phyloP scores from a whole-genome alignment of 2,329 filamentous ascomycete genomes.

The Fusarium musae region DNA sequence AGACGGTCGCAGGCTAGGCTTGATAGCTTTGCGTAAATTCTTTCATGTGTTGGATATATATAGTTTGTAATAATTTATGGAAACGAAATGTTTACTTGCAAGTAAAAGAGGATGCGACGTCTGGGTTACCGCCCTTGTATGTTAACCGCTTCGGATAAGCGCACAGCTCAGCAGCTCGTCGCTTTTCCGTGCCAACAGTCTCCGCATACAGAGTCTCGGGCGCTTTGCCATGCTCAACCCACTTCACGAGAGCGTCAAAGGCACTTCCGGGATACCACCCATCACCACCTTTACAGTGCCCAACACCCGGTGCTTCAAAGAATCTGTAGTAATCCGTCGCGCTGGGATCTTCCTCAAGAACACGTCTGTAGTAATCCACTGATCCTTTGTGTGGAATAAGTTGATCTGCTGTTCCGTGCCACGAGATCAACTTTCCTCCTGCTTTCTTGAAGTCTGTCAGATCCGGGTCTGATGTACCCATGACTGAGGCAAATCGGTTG shows the following conservation, averaged over 20 bases:
- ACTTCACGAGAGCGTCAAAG: constrained; percentile 16
- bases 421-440: constrained; percentile 30
- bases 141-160: constrained; percentile 18
- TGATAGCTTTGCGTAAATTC: constrained; percentile 12
- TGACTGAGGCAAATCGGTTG: constrained; percentile 25
- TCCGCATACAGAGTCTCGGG: constrained; percentile 27
- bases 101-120: constrained; percentile 7
- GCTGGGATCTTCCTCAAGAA: neutral
- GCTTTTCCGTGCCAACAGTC: neutral
- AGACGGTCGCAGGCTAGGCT: constrained; percentile 4
- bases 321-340: constrained; percentile 27
- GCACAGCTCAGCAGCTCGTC: constrained; percentile 6
- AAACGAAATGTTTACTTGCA: constrained; percentile 1
- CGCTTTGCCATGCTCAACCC: constrained; percentile 23
- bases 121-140: neutral
- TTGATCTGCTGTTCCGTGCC: constrained; percentile 36
- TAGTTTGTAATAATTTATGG: neutral
- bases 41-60: neutral
- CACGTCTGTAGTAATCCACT: constrained; percentile 19
- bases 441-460: constrained; percentile 22
- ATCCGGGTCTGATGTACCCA: constrained; percentile 27
- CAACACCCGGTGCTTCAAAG: constrained; percentile 28
- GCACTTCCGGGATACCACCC: constrained; percentile 18
- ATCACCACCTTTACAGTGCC: constrained; percentile 9
- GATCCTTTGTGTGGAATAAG: constrained; percentile 22